Evolutionary conservation across 108 stramenopile genomes (phyloP).

Genomic region (Schizochytrium sp.): DNA sequence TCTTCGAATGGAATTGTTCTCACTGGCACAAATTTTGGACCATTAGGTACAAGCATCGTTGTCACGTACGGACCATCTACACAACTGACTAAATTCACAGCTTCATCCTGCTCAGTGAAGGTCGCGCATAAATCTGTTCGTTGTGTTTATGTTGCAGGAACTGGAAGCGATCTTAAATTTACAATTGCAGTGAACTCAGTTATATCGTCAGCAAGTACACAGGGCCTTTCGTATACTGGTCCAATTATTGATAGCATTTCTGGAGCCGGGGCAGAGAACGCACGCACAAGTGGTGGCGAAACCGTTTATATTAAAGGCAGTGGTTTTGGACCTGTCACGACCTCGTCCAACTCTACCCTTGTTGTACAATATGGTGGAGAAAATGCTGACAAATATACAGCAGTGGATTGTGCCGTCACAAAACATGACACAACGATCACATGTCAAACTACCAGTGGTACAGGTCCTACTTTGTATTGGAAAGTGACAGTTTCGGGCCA

Average conservation of each 20-base stretch:
- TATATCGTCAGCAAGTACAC: neutral
- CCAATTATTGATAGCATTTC: slow-evolving; percentile 5
- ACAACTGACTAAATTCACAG: neutral
- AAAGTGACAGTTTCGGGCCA: neutral
- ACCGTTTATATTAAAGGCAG: neutral
- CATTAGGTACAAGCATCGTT: neutral
- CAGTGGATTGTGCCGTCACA: neutral
- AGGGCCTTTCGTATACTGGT: slow-evolving; percentile 10
- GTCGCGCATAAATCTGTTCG: neutral
- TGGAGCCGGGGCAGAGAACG: slow-evolving; percentile 2
- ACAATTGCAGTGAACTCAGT: neutral
- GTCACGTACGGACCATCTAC: slow-evolving; percentile 13
- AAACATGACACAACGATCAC: neutral
- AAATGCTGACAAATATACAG: neutral
- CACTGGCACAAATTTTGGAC: slow-evolving; percentile 3
- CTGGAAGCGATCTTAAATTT: neutral
- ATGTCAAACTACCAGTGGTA: slow-evolving; percentile 18
- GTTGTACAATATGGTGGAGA: neutral
- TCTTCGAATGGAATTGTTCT: neutral
- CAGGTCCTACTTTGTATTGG: neutral
- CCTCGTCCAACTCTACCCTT: neutral
- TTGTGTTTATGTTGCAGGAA: slow-evolving; percentile 31
- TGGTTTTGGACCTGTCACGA: slow-evolving; percentile 2
- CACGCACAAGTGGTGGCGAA: neutral
- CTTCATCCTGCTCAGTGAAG: slow-evolving; percentile 26